Evolutionary conservation across 768 basidiomycete species (phyloP), one percentile per base, ranked within the genome.

Genomic region (Plicaturopsis crispa): DNA sequence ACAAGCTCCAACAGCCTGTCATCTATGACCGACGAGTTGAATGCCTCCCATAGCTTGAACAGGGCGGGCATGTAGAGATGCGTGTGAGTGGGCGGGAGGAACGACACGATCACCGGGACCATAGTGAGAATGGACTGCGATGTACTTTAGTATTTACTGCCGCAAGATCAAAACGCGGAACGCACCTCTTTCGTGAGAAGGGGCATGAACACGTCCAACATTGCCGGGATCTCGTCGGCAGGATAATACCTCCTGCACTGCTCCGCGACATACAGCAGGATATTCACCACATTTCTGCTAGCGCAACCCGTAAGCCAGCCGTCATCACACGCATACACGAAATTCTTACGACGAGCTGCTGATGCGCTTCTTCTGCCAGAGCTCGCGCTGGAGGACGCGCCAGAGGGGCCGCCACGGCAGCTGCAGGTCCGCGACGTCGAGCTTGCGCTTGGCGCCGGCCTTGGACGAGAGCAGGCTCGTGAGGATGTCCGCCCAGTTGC

Each of bases 341-440:
- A 43, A 35, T 8, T 56, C 75, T 50, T 56, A 84, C 80, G 73
- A 69, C 18, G 67, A 54, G 43, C 83, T 80, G 16, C 70, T 64
- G 14, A 75, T 63, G 47, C 78, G 68, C 39, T 72, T 70, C 60
- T 83, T 85, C 4, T 76, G 75, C 73, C 81, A 84, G 0, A 89
- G 53, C 47, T 89, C 86, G 55, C 77, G 83, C 59, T 81, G 69
- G 20, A 90, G 58, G 18, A 68, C 63, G 12, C 72, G 65, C 86
- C 88, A 90, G n/a, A 90, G 65, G 8, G 84, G 80, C 43, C 65
- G 45, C 87, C 87, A 90, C 2, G 75, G 65, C 3, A 90, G 74
- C 45, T 76, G 63, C 21, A 90, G 66, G 52, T 89, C 88, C 7
- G 60, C 48, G 16, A 67, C 46, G 42, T 86, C 78, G 31, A 91